Base-by-base conservation (phyloP, 345 rosid genomes). In the Salix dunnii region DNA sequence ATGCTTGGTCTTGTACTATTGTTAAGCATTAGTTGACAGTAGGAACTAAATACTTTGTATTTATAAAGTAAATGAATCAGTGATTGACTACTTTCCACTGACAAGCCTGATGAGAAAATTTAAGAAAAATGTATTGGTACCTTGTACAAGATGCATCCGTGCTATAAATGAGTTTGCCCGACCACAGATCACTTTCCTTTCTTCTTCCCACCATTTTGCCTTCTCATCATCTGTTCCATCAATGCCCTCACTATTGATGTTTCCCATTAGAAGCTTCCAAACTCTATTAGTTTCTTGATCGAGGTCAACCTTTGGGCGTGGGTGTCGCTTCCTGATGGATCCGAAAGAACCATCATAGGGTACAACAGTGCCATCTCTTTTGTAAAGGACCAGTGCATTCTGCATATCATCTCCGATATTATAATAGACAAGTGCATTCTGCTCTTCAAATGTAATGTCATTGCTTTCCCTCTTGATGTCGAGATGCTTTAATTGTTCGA, bases 381-480 rank as follows among this genome's bases (percentile, higher is more conserved):
- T 60, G 33, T 72, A 68, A 43, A 62, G 69, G 31, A 80, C 76
- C 70, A 80, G 36, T 46, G 76, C 83, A 43, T 68, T 76, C 35
- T 49, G 74, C 43, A 69, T 74, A 13, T 76, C 30, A 60, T 58
- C 68, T 43, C 17, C 17, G 16, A 60, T 8, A 67, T 40, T 4
- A 78, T 85, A 87, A 66, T 93, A 91, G 65, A 90, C 82, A 68
- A 95, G 82, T 70, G 94, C 91, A 75, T 81, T 84, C 70, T 75
- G 83, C 77, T 85, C 84, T 68, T 70, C 75, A 63, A 42, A 70
- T 63, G 75, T 64, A 42, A 43, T 67, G 48, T 35, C 31, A 21
- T 70, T 71, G 53, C 70, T n/a, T 71, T 73, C 75, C 27, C 71
- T 70, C 13, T 33, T 70, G 5, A 77, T 74, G 74, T 77, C 67